Evolutionary conservation across 768 basidiomycete genomes (phyloP).

Genomic region (Termitomyces heimii): DNA sequence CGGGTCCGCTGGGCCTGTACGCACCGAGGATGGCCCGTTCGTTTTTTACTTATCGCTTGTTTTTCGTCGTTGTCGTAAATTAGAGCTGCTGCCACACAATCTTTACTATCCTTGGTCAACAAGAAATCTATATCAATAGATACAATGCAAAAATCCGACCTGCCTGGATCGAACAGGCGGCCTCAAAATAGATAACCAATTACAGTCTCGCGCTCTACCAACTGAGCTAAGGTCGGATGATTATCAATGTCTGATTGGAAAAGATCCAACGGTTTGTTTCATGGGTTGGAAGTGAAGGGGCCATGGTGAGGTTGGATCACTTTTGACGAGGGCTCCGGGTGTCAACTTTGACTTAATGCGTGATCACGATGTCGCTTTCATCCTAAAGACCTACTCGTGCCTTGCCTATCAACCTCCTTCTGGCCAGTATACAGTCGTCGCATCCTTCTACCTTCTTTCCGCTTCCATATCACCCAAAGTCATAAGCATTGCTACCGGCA

Average conservation of each 20-base stretch:
- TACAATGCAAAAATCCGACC: constrained; percentile 8
- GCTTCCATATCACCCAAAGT: constrained; percentile 33
- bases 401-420: constrained; percentile 46
- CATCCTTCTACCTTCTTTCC: constrained; percentile 42
- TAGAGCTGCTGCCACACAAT: no score
- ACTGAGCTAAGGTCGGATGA: constrained; percentile 37
- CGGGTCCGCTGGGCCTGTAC: neutral
- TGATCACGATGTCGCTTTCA: constrained; percentile 19
- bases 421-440: constrained; percentile 59
- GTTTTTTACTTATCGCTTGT: neutral
- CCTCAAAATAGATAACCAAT: constrained; percentile 15
- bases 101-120: no score
- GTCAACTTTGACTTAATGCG: no score
- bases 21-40: neutral
- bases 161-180: constrained; percentile 15
- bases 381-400: constrained; percentile 37
- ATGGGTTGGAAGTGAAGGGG: no score
- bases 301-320: no score
- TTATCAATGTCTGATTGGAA: no score
- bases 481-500: constrained; percentile 75
- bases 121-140: no score
- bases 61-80: no score
- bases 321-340: no score
- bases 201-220: constrained; percentile 45
- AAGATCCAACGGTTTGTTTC: no score